A percentile compares a stretch with the other conserved stretches of the same genome.
These are phyloP conservation scores for Erodium maritimum DNA, from an alignment of 345 rosid genomes.

Conservation along the genomic window DNA sequence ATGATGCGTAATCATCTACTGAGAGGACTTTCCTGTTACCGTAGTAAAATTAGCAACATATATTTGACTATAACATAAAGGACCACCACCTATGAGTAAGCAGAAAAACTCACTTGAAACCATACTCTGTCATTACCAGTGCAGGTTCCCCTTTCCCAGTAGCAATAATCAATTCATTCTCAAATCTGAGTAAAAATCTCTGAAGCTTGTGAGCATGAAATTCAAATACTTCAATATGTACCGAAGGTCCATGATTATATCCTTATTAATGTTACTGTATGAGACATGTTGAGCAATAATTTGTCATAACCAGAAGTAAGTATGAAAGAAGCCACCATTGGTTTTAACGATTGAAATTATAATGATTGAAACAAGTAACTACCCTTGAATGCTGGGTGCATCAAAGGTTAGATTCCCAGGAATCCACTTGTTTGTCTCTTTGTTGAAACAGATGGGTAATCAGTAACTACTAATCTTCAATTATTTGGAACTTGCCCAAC, in stretches of 20 bases:
- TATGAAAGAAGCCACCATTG: not conserved
- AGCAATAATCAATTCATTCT: conserved; percentile 64
- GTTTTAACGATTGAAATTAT: not conserved
- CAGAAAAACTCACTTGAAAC: conserved; percentile 42
- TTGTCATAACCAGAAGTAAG: not conserved
- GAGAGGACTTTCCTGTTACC: conserved; percentile 63
- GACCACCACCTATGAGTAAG: not conserved
- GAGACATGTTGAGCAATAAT: not conserved
- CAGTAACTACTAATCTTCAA: not conserved
- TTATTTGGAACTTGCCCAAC: not conserved
- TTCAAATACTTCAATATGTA: not conserved
- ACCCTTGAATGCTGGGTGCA: too few relatives aligned
- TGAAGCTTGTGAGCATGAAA: not conserved
- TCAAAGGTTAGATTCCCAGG: not conserved
- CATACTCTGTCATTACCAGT: conserved; percentile 65
- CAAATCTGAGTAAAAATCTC: conserved; percentile 27
- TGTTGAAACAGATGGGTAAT: not conserved
- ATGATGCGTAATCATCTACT: conserved; percentile 56
- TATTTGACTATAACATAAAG: not conserved
- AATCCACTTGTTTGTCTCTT: not conserved
- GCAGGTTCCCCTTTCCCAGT: conserved; percentile 88
- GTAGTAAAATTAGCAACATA: conserved; percentile 1
- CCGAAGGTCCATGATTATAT: conserved; percentile 1
- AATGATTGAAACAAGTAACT: too few relatives aligned
- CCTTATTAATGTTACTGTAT: not conserved